Percentiles rank a stretch among this genome's conserved stretches.
Conservation (phyloP, 2,329 filamentous ascomycete species). For the Fusarium armeniacum region DNA sequence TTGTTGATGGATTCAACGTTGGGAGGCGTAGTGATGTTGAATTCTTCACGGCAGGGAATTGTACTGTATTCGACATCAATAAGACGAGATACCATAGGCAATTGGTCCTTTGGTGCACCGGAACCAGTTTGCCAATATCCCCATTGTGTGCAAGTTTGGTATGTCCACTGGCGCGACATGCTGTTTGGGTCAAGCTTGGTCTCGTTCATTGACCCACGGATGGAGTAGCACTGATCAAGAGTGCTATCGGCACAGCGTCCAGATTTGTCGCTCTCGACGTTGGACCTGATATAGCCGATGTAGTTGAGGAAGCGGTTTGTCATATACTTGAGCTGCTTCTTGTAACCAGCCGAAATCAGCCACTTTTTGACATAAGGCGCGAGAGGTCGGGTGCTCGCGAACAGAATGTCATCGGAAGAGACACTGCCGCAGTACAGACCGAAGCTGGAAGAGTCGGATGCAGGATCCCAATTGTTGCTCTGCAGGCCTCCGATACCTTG, state of each 20-base stretch:
- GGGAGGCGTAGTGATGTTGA: constrained; percentile 76
- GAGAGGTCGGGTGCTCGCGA: constrained; percentile 57
- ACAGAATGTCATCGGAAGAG: constrained; percentile 59
- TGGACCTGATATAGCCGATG: constrained; percentile 60
- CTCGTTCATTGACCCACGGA: constrained; percentile 41
- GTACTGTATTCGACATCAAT: constrained; percentile 74
- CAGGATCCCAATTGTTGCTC: constrained; percentile 67
- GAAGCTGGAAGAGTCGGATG: constrained; percentile 58
- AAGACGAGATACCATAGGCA: constrained; percentile 79
- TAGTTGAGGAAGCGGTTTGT: constrained; percentile 65
- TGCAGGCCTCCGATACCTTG: constrained; percentile 62
- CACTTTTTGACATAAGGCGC: constrained; percentile 56
- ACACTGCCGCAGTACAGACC: constrained; percentile 64
- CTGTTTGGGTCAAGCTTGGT: constrained; percentile 42
- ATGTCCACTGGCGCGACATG: constrained; percentile 61
- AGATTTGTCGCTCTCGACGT: constrained; percentile 49
- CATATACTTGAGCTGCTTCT: constrained; percentile 55
- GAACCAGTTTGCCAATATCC: constrained; percentile 83
- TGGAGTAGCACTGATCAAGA: constrained; percentile 52
- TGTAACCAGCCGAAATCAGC: constrained; percentile 60
- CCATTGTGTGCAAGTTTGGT: constrained; percentile 75
- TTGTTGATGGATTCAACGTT: constrained; percentile 79
- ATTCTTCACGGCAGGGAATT: constrained; percentile 74
- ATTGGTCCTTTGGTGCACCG: constrained; percentile 72
- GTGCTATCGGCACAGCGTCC: constrained; percentile 46